Evolutionary conservation across 2,329 filamentous ascomycete species (phyloP), one percentile per base, ranked within the genome.

Genomic region (Scedosporium aurantiacum): DNA sequence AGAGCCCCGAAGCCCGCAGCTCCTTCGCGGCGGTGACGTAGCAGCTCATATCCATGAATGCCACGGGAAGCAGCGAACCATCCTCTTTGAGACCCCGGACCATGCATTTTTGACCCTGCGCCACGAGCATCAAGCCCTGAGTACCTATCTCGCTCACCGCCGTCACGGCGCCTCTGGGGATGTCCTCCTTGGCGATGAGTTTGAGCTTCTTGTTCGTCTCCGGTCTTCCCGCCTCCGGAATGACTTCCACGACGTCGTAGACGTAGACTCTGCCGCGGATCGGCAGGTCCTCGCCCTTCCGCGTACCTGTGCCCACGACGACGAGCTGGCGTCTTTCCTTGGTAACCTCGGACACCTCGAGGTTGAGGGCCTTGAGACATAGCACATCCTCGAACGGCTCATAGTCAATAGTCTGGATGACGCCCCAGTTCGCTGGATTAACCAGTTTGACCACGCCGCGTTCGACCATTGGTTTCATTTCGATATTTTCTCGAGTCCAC

Each of bases 61-160:
- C 94, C 3, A 99, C 93, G 0, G 94, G 94, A 0, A 97, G 79
- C 60, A 97, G 81, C 1, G 89, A 91, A 0, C 92, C 91, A 70
- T 99, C 94, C 72, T 99, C 94, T 72, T 97, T 97, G 2, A 99
- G 80, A 47, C 94, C 94, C 63, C 94, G 83, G 1, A 99, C 91
- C 89, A 99, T 95, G 72, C 91, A 93, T 74, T 99, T 99, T 69
- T 97, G 92, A 0, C 94, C 94, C 70, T 99, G 94, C 0, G 92
- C 91, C 47, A 89, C 89, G 64, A 94, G 86, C 80, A 95, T 85
- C 66, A 93, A 91, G 1, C 89, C 94, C 73, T 94, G 91, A 0
- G 87, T 91, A 50, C 90, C 93, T 61, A 96, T 87, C 65, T 89
- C 87, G 0, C 88, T 91, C 10, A 99, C 74, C 0, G 90, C 89